These are phyloP conservation scores for Wakefieldia striispora DNA, from an alignment of 768 basidiomycete genomes.

Conservation along the genomic window DNA sequence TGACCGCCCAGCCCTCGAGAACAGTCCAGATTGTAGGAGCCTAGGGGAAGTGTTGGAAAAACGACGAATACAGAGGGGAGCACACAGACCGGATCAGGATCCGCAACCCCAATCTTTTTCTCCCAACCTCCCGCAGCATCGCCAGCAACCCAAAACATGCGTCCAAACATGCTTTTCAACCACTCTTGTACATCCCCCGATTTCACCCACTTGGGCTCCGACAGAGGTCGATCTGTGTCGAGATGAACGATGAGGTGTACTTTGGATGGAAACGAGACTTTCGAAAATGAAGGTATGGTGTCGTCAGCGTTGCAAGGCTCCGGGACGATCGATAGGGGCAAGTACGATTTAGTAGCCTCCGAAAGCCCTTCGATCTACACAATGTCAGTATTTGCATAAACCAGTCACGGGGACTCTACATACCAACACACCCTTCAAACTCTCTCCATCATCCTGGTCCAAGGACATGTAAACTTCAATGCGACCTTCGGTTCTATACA, in stretches of 20 bases:
- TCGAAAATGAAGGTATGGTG: constrained; percentile 73
- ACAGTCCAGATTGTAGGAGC: constrained; percentile 90
- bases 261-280: constrained; percentile 48
- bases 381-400: constrained; percentile 8
- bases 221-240: constrained; percentile 84
- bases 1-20: constrained; percentile 86
- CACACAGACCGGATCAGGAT: constrained; percentile 88
- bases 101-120: constrained; percentile 86
- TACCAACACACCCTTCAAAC: constrained; percentile 75
- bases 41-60: constrained; percentile 39
- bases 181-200: constrained; percentile 93
- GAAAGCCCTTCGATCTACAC: constrained; percentile 71
- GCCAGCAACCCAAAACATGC: constrained; percentile 84
- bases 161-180: constrained; percentile 83
- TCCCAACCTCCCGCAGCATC: constrained; percentile 91
- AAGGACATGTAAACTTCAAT: constrained; percentile 78
- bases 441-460: constrained; percentile 50
- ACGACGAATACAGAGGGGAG: background rate
- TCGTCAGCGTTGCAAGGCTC: constrained; percentile 46
- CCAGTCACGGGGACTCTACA: constrained; percentile 26
- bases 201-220: constrained; percentile 97
- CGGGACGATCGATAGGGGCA: constrained; percentile 49
- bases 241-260: constrained; percentile 74
- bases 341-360: constrained; percentile 69
- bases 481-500: constrained; percentile 79